Percentiles rank a stretch among this genome's conserved stretches.
phyloP scores from a whole-genome alignment of 75 land plant species.

The Cupressus sempervirens region DNA sequence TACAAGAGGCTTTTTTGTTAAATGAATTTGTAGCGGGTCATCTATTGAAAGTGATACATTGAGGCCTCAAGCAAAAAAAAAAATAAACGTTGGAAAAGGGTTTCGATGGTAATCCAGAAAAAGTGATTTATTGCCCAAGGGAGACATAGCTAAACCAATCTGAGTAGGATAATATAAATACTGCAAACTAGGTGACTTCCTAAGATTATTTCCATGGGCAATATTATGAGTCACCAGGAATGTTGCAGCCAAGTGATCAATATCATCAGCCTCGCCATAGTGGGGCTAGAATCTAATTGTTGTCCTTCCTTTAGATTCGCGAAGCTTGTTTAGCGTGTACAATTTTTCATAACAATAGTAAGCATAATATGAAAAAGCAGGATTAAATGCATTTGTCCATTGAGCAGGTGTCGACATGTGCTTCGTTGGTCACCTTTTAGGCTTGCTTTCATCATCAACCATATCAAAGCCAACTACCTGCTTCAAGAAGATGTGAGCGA shows the following conservation, averaged over 20 bases:
- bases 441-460: conserved; percentile 66
- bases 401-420: conserved; percentile 49
- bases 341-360: conserved; percentile 51
- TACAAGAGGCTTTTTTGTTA: conserved; percentile 52
- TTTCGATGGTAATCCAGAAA: conserved; percentile 57
- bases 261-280: conserved; percentile 55
- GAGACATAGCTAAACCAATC: conserved; percentile 59
- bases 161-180: conserved; percentile 49
- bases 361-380: conserved; percentile 53
- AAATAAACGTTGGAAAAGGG: conserved; percentile 60
- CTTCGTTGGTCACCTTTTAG: conserved; percentile 52
- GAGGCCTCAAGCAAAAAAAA: conserved; percentile 46
- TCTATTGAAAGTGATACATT: conserved; percentile 56
- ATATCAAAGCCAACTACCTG: conserved; percentile 66
- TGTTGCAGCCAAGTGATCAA: conserved; percentile 53
- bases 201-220: conserved; percentile 54
- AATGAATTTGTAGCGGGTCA: conserved; percentile 56
- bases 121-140: conserved; percentile 50
- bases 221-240: conserved; percentile 47
- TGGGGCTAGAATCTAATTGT: conserved; percentile 50
- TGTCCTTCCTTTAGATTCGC: conserved; percentile 43
- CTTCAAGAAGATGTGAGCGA: conserved; percentile 79
- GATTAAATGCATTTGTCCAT: conserved; percentile 45
- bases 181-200: conserved; percentile 50
- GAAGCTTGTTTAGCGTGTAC: conserved; percentile 46